Percentiles rank a stretch among this genome's conserved stretches.
These are phyloP conservation scores for Penicillium alfredii DNA, from an alignment of 495 filamentous ascomycete genomes.

Conservation along the genomic window DNA sequence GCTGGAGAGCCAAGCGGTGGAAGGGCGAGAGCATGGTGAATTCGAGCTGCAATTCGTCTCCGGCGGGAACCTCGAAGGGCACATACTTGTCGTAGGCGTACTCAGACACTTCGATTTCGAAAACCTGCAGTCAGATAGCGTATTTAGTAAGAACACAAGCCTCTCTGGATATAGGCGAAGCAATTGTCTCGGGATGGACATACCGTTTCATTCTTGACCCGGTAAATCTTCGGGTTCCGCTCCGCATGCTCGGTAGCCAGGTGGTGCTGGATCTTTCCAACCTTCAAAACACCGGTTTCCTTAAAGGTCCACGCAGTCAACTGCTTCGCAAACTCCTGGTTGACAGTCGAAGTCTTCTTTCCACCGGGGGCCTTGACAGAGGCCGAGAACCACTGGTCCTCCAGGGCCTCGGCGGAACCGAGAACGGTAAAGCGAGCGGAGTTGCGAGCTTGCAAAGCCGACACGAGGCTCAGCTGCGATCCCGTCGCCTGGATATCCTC, in stretches of 20 bases:
- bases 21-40: constrained; percentile 98
- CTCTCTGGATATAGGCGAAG: too few species aligned
- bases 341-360: constrained; percentile 59
- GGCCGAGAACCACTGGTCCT: constrained; percentile 84
- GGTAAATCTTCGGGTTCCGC: constrained; percentile 82
- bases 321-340: constrained; percentile 79
- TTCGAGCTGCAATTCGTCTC: constrained; percentile 82
- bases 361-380: constrained; percentile 58
- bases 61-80: constrained; percentile 63
- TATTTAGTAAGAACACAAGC: constrained; percentile 22
- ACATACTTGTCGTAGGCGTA: constrained; percentile 62
- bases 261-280: constrained; percentile 77
- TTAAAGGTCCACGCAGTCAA: constrained; percentile 89
- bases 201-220: constrained; percentile 96
- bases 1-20: constrained; percentile 76
- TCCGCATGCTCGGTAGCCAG: constrained; percentile 48
- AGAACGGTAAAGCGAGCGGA: constrained; percentile 85
- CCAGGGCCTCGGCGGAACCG: constrained; percentile 78
- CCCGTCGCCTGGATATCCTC: constrained; percentile 84
- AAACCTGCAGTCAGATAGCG: constrained; percentile 51
- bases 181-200: constrained; percentile 29
- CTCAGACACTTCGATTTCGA: constrained; percentile 82
- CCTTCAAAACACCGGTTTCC: constrained; percentile 83
- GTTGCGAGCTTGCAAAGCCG: constrained; percentile 84
- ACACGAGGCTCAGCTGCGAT: constrained; percentile 72